A percentile compares a stretch with the other conserved stretches of the same genome.
Conservation (phyloP, 768 basidiomycete species). For the Strobilomyces echinocephalus region DNA sequence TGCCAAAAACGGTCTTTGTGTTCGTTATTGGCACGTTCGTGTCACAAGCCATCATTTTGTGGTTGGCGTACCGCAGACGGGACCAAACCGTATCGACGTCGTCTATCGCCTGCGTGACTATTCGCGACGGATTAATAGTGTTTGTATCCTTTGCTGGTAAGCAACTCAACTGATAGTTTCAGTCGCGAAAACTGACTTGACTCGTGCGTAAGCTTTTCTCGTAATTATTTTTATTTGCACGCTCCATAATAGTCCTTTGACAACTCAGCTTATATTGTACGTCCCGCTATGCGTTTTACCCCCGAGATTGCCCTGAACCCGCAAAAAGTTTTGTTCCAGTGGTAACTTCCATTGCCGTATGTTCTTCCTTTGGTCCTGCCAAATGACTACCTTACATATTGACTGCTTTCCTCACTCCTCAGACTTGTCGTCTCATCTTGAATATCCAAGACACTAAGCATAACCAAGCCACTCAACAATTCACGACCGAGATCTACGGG, state of each 20-base stretch:
- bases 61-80: slow-evolving; percentile 16
- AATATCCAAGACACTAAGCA: slow-evolving; percentile 10
- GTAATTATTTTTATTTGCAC: not conserved
- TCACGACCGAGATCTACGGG: slow-evolving; percentile 18
- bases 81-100: not conserved
- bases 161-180: not conserved
- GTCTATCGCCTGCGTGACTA: slow-evolving; percentile 16
- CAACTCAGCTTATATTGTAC: slow-evolving; percentile 13
- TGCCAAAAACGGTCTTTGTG: not conserved
- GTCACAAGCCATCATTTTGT: slow-evolving; percentile 16
- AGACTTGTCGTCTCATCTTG: slow-evolving; percentile 18
- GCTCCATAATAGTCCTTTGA: slow-evolving; percentile 1
- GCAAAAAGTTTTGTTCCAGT: slow-evolving; percentile 18
- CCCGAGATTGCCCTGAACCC: not conserved
- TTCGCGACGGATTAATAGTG: slow-evolving; percentile 18
- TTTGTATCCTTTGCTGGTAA: slow-evolving; percentile 18
- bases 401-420: not conserved
- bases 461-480: not conserved
- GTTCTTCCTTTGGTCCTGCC: not conserved
- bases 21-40: slow-evolving; percentile 6
- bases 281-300: not conserved
- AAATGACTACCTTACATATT: not conserved
- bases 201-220: slow-evolving; percentile 11
- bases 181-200: not conserved
- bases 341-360: slow-evolving; percentile 15